Evolutionary conservation across 2,329 filamentous ascomycete species (phyloP), one percentile per base, ranked within the genome.

Genomic region (Aspergillus novoparasiticus): DNA sequence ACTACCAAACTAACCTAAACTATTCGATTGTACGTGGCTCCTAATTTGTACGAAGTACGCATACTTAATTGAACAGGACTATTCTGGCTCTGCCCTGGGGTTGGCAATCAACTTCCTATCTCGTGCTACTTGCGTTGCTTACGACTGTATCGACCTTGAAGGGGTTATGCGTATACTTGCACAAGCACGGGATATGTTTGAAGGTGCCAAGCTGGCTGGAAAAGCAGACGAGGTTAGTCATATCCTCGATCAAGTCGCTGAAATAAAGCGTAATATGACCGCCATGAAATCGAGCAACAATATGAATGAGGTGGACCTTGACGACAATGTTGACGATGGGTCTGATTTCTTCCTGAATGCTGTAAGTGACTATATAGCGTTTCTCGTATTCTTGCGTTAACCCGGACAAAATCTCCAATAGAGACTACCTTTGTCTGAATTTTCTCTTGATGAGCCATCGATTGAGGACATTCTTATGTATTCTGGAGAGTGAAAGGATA

Each of bases 151-250:
- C 12, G 48, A 51, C 5, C 4, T 51, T 0, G 48, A 51, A 19
- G 48, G 23, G 30, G 28, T 53, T 6, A 53, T 53, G 50, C 50
- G 50, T n/a, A 53, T 53, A 16, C 50, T 53, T 8, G 50, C 14
- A 34, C 50, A 34, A 53, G 50, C 50, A 34, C 19, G 50, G n/a
- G 50, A 53, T 34, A 53, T 53, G 50, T 53, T 32, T 21, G 50
- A 53, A 11, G 19, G 14, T 34, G n/a, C 26, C 28, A 32, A 53
- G 50, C 10, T 53, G 28, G 28, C 50, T 34, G 50, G 50, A 11
- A 30, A 32, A 16, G 28, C 30, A 8, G 28, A 53, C 3, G 26
- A 53, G 19, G 50, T 53, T 16, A 34, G n/a, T 6, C 26, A 53
- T 19, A 51, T 51, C 11, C 19, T 53, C 6, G 50, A 53, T 9